phyloP scores from a whole-genome alignment of 2,329 filamentous ascomycete genomes.

The Claviceps sp. region DNA sequence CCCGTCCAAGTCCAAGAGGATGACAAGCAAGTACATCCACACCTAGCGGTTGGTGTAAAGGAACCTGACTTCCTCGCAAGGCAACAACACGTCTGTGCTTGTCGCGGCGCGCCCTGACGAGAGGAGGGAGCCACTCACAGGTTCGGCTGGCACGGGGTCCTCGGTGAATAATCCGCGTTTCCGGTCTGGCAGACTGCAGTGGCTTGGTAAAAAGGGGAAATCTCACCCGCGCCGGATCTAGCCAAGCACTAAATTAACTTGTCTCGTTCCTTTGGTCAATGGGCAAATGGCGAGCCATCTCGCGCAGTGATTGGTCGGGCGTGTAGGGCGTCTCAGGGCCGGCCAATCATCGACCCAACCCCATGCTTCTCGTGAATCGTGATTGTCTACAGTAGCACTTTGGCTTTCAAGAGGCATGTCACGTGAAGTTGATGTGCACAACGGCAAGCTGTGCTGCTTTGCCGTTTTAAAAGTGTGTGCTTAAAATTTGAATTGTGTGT shows the following conservation, averaged over 20 bases:
- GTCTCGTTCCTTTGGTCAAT: background rate
- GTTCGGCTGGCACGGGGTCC: background rate
- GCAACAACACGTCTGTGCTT: background rate
- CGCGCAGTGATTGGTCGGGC: background rate
- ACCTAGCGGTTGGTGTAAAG: background rate
- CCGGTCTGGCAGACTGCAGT: conserved; percentile 7
- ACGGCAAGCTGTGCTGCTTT: no score
- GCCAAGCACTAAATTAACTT: background rate
- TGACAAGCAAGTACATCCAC: conserved; percentile 1
- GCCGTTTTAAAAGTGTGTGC: no score
- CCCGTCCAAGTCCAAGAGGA: background rate
- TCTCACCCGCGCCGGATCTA: background rate
- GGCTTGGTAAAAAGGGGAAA: conserved; percentile 20
- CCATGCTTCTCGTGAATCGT: no score
- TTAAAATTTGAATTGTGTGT: no score
- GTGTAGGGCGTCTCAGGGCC: background rate
- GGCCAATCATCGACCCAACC: background rate
- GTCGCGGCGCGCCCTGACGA: background rate
- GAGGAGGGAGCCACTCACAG: background rate
- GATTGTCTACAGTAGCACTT: no score
- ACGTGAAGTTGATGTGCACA: no score
- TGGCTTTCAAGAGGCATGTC: no score
- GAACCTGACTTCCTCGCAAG: background rate
- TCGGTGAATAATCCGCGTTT: conserved; percentile 5
- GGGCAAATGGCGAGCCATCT: background rate